phyloP scores from a whole-genome alignment of 352 stramenopile genomes.

The Pythium utonaiense region DNA sequence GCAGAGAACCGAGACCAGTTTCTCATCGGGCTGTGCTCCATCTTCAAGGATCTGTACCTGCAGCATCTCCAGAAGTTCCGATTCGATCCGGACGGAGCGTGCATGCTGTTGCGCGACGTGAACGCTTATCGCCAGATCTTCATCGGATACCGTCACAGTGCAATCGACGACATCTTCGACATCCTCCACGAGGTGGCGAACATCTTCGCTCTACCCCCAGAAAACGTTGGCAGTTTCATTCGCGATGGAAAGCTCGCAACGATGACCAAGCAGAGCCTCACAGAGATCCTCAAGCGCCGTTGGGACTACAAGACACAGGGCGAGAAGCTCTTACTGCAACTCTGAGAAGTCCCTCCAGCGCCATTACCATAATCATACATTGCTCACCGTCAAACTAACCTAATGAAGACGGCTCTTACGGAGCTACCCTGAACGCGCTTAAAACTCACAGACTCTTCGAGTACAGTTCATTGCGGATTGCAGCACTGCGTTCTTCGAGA shows the following conservation, averaged over 20 bases:
- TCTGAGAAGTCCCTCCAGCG: conserved; percentile 10
- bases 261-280: conserved; percentile 53
- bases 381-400: not conserved
- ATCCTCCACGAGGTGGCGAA: conserved; percentile 80
- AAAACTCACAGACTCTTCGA: conserved; percentile 70
- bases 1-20: conserved; percentile 67
- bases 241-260: conserved; percentile 66
- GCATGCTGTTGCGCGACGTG: conserved; percentile 77
- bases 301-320: conserved; percentile 82
- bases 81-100: conserved; percentile 79
- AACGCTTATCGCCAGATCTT: conserved; percentile 75
- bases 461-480: conserved; percentile 79
- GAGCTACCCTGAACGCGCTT: not conserved
- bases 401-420: not conserved
- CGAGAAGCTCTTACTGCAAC: conserved; percentile 62
- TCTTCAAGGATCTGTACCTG: conserved; percentile 76
- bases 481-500: conserved; percentile 80
- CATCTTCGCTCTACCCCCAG: conserved; percentile 68
- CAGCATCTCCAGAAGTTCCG: conserved; percentile 71
- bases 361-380: conserved; percentile 1
- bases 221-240: conserved; percentile 77
- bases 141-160: conserved; percentile 31
- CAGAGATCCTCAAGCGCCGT: conserved; percentile 68
- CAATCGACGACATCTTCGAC: conserved; percentile 69
- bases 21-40: conserved; percentile 39